Percentiles rank a stretch among this genome's conserved stretches.
Conservation (phyloP, 2,329 filamentous ascomycete species). For the Didymella segeticola region DNA sequence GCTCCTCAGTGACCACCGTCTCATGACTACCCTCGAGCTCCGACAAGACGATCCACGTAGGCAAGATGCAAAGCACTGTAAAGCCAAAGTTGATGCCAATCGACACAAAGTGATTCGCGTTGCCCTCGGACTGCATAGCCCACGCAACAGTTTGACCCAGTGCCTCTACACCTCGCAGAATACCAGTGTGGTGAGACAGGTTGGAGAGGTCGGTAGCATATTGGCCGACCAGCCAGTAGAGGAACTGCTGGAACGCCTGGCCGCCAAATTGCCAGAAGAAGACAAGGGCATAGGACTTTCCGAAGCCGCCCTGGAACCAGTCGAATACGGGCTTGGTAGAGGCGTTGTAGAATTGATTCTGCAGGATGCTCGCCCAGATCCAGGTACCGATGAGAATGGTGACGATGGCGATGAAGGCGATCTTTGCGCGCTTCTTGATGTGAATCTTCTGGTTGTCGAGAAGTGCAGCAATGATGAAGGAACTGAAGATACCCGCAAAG, state of each 20-base stretch:
- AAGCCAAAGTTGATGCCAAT: constrained; percentile 48
- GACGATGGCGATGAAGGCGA: constrained; percentile 39
- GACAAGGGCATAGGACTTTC: constrained; percentile 42
- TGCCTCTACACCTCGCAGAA: constrained; percentile 44
- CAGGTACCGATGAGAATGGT: constrained; percentile 43
- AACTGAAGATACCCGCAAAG: constrained; percentile 47
- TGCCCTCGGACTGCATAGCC: constrained; percentile 48
- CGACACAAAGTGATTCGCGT: constrained; percentile 46
- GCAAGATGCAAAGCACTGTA: constrained; percentile 38
- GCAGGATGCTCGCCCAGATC: constrained; percentile 46
- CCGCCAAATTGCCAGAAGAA: constrained; percentile 49
- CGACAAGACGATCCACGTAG: constrained; percentile 44
- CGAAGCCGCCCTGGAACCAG: constrained; percentile 46
- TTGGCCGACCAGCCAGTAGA: constrained; percentile 48
- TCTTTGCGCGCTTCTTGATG: constrained; percentile 43
- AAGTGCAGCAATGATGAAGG: constrained; percentile 43
- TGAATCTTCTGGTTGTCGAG: constrained; percentile 44
- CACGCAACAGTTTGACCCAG: constrained; percentile 46
- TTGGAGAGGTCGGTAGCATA: constrained; percentile 44
- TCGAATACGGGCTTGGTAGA: constrained; percentile 37
- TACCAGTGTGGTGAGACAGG: constrained; percentile 44
- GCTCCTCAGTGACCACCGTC: constrained; percentile 29
- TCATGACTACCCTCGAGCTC: constrained; percentile 44
- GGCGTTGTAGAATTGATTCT: constrained; percentile 43
- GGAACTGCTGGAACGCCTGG: constrained; percentile 47